phyloP scores from a whole-genome alignment of 495 filamentous ascomycete genomes.

The Daldinia childiae region DNA sequence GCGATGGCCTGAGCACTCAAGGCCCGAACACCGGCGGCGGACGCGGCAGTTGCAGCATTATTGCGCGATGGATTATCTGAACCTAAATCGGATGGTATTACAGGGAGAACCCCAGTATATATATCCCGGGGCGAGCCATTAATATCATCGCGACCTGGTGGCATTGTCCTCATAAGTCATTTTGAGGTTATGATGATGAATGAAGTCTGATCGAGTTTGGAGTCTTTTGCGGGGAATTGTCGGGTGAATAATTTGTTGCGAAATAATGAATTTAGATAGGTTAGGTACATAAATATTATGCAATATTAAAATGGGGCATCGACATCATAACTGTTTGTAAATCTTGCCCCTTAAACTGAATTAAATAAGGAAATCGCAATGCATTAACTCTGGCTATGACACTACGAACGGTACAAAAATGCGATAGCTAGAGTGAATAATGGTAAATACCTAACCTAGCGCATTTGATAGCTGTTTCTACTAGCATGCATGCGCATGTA shows the following conservation, averaged over 20 bases:
- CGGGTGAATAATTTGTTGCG: constrained; percentile 17
- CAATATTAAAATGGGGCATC: not conserved
- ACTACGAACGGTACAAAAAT: not conserved
- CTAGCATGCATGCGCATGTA: not conserved
- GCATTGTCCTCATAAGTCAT: constrained; percentile 46
- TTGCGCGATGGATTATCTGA: constrained; percentile 61
- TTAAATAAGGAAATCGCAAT: too few relatives aligned
- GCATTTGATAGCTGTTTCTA: not conserved
- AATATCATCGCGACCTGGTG: constrained; percentile 45
- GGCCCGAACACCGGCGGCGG: constrained; percentile 82
- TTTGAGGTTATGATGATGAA: constrained; percentile 30
- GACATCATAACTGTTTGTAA: too few relatives aligned
- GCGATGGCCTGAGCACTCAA: constrained; percentile 79
- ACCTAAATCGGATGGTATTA: constrained; percentile 47
- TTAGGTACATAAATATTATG: not conserved
- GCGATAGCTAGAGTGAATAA: not conserved
- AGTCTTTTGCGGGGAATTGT: constrained; percentile 1
- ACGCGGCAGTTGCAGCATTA: constrained; percentile 77
- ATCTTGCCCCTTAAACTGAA: too few relatives aligned
- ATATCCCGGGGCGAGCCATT: constrained; percentile 35
- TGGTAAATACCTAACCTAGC: too few relatives aligned
- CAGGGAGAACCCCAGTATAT: constrained; percentile 51
- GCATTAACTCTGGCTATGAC: too few relatives aligned
- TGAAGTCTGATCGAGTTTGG: constrained; percentile 6
- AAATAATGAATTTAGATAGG: not conserved